phyloP scores from a whole-genome alignment of 2,329 filamentous ascomycete species.

The Exserohilum turcica region DNA sequence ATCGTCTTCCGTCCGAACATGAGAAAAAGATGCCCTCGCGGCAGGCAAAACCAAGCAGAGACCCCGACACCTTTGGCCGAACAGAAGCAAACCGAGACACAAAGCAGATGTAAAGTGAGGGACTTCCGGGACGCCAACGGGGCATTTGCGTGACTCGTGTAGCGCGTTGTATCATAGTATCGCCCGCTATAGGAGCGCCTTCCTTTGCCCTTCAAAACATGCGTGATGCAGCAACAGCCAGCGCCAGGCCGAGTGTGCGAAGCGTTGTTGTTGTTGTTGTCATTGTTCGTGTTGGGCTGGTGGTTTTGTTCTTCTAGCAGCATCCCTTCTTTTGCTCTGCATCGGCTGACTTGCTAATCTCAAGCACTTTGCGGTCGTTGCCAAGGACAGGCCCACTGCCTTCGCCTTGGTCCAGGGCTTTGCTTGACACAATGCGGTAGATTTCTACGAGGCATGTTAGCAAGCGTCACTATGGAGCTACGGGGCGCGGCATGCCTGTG shows the following conservation, averaged over 20 bases:
- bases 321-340: constrained; percentile 79
- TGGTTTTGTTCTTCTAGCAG: constrained; percentile 62
- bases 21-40: constrained; percentile 28
- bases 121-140: constrained; percentile 44
- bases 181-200: constrained; percentile 7
- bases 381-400: constrained; percentile 78
- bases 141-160: constrained; percentile 43
- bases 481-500: constrained; percentile 72
- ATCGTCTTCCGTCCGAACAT: constrained; percentile 28
- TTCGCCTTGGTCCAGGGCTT: constrained; percentile 91
- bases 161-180: constrained; percentile 21
- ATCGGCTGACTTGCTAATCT: constrained; percentile 84
- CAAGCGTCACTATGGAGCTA: background rate
- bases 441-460: constrained; percentile 69
- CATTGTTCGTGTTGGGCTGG: background rate
- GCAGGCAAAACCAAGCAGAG: constrained; percentile 39
- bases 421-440: constrained; percentile 98
- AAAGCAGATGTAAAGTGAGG: constrained; percentile 39
- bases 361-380: constrained; percentile 74
- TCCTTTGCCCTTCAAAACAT: constrained; percentile 8
- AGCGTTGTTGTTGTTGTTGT: constrained; percentile 13
- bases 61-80: constrained; percentile 33
- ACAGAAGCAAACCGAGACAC: constrained; percentile 34
- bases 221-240: constrained; percentile 13
- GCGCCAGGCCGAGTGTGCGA: constrained; percentile 23